Percentiles rank a stretch among this genome's conserved stretches.
These are phyloP conservation scores for Hypoxylon intermedium DNA, from an alignment of 495 filamentous ascomycete species.

Conservation along the genomic window DNA sequence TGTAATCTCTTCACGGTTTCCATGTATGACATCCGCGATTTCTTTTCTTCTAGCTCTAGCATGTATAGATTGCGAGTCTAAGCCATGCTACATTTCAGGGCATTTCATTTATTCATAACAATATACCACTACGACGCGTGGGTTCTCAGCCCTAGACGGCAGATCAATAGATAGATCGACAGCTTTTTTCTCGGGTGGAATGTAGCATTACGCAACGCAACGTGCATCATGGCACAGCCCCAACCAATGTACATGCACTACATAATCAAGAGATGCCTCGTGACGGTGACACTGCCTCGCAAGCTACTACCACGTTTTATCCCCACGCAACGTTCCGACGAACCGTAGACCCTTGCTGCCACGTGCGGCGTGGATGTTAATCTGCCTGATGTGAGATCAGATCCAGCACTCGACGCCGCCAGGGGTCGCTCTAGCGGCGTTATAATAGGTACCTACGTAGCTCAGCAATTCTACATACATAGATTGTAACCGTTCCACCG, in stretches of 20 bases:
- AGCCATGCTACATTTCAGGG: neutral
- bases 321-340: no score
- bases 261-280: no score
- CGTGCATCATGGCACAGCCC: neutral
- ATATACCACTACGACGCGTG: conserved; percentile 7
- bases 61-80: conserved; percentile 1
- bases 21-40: conserved; percentile 6
- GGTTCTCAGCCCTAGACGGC: neutral
- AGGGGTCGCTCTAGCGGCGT: no score
- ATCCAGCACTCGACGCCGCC: no score
- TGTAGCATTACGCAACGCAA: neutral
- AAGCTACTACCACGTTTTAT: no score
- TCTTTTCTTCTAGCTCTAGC: neutral
- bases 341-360: no score
- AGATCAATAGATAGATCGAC: neutral
- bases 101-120: conserved; percentile 3
- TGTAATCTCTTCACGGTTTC: neutral
- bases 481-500: neutral
- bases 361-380: no score
- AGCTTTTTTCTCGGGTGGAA: neutral
- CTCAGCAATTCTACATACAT: neutral
- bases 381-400: no score
- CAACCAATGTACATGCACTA: no score
- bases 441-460: neutral
- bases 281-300: no score